A percentile compares a stretch with the other conserved stretches of the same genome.
phyloP scores from a whole-genome alignment of 768 basidiomycete genomes.

The Tricholoma saponaceum region DNA sequence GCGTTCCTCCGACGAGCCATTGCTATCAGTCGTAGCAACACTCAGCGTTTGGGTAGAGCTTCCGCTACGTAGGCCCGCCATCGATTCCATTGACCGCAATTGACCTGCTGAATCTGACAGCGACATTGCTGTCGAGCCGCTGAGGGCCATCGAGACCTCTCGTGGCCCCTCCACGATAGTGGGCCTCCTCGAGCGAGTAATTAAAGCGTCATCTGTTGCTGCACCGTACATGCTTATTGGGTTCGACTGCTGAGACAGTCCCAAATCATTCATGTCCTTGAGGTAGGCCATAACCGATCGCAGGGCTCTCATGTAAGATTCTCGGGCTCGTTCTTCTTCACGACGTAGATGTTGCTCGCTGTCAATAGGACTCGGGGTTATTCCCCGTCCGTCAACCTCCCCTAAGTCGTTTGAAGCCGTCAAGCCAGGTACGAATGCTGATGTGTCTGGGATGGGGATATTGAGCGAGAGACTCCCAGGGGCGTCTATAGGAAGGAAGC shows the following conservation, averaged over 20 bases:
- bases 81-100: constrained; percentile 63
- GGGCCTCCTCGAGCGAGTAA: constrained; percentile 57
- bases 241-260: constrained; percentile 59
- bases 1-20: constrained; percentile 70
- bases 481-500: constrained; percentile 83
- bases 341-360: constrained; percentile 52
- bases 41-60: constrained; percentile 64
- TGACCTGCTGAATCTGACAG: constrained; percentile 45
- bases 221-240: constrained; percentile 57
- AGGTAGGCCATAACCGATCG: constrained; percentile 95
- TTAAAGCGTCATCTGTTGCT: constrained; percentile 38
- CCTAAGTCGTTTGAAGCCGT: constrained; percentile 38
- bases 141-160: constrained; percentile 51
- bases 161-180: constrained; percentile 59
- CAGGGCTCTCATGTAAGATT: constrained; percentile 75
- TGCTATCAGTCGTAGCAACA: constrained; percentile 72
- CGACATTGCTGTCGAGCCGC: constrained; percentile 38
- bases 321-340: constrained; percentile 69
- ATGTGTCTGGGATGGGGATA: constrained; percentile 60
- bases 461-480: constrained; percentile 48
- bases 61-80: constrained; percentile 56
- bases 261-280: constrained; percentile 91
- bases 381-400: constrained; percentile 28
- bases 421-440: constrained; percentile 53
- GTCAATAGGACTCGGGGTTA: constrained; percentile 41